phyloP scores from a whole-genome alignment of 495 filamentous ascomycete species.

The Venustampulla echinocandica region DNA sequence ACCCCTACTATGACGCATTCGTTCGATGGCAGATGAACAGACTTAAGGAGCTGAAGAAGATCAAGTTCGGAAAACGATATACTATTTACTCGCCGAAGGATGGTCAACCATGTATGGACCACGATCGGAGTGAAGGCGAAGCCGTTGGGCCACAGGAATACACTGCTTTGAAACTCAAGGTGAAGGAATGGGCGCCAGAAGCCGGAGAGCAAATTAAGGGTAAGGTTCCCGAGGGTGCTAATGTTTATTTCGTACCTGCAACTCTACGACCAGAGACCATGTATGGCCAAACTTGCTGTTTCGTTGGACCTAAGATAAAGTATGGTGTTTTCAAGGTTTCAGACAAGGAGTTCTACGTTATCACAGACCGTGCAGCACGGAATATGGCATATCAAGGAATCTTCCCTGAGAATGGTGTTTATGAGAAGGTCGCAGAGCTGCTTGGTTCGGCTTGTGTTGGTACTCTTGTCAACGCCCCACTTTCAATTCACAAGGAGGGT shows the following conservation, averaged over 20 bases:
- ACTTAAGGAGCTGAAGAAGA: slow-evolving; percentile 81
- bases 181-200: slow-evolving; percentile 76
- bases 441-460: slow-evolving; percentile 75
- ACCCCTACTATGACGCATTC: slow-evolving; percentile 95
- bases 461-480: slow-evolving; percentile 75
- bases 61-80: slow-evolving; percentile 88
- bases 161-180: slow-evolving; percentile 79
- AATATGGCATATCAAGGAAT: slow-evolving; percentile 95
- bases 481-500: slow-evolving; percentile 76
- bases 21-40: slow-evolving; percentile 97
- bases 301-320: slow-evolving; percentile 83
- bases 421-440: slow-evolving; percentile 63
- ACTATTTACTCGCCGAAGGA: slow-evolving; percentile 96
- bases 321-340: slow-evolving; percentile 84
- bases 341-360: slow-evolving; percentile 76
- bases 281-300: slow-evolving; percentile 96
- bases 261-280: slow-evolving; percentile 95
- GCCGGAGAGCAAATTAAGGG: slow-evolving; percentile 58
- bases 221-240: slow-evolving; percentile 71
- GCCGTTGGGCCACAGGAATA: slow-evolving; percentile 88
- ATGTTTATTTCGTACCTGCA: slow-evolving; percentile 83
- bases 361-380: slow-evolving; percentile 76
- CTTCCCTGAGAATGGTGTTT: slow-evolving; percentile 66
- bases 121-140: slow-evolving; percentile 88
- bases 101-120: slow-evolving; percentile 95